These are phyloP conservation scores for Chlorokybus atmophyticus DNA, from an alignment of 139 green algal genomes.

Conservation along the genomic window DNA sequence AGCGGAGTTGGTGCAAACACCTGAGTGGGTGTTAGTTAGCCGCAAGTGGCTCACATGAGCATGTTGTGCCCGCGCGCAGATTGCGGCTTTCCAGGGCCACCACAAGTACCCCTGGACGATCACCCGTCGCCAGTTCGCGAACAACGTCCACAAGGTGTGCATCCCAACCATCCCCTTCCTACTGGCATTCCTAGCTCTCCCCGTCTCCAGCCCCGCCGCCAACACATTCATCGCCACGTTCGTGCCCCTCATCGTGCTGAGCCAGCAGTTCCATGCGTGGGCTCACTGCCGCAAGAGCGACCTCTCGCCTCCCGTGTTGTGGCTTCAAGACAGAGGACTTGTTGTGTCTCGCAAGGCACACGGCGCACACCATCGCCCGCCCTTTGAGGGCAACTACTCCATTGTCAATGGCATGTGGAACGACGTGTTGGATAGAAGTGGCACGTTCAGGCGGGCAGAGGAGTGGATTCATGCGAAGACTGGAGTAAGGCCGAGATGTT, in stretches of 20 bases:
- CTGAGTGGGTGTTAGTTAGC: too few species aligned
- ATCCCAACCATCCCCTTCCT: slow-evolving; percentile 18
- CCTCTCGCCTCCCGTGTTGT: slow-evolving; percentile 52
- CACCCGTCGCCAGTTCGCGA: slow-evolving; percentile 85
- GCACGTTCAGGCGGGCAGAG: slow-evolving; percentile 57
- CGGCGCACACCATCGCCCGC: slow-evolving; percentile 78
- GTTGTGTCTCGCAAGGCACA: slow-evolving; percentile 68
- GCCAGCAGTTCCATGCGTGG: slow-evolving; percentile 95
- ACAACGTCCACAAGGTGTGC: slow-evolving; percentile 70
- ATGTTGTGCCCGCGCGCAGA: too few species aligned
- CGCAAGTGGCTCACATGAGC: too few species aligned
- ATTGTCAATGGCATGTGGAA: slow-evolving; percentile 93
- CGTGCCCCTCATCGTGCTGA: slow-evolving; percentile 66
- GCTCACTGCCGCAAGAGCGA: slow-evolving; percentile 78
- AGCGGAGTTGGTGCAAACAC: too few species aligned
- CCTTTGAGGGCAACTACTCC: slow-evolving; percentile 93
- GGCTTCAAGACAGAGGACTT: slow-evolving; percentile 65
- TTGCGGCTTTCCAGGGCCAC: slow-evolving; percentile 88
- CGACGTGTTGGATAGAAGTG: slow-evolving; percentile 51
- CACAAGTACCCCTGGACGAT: slow-evolving; percentile 95
- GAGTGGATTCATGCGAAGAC: slow-evolving; percentile 37
- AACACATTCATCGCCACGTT: slow-evolving; percentile 58
- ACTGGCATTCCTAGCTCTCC: slow-evolving; percentile 29
- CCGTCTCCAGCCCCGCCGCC: slow-evolving; percentile 14
- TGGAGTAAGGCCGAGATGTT: slow-evolving; percentile 81